Evolutionary conservation across 805 yeast genomes (phyloP), one percentile per base, ranked within the genome.

Genomic region (Cyberlindnera maritima): DNA sequence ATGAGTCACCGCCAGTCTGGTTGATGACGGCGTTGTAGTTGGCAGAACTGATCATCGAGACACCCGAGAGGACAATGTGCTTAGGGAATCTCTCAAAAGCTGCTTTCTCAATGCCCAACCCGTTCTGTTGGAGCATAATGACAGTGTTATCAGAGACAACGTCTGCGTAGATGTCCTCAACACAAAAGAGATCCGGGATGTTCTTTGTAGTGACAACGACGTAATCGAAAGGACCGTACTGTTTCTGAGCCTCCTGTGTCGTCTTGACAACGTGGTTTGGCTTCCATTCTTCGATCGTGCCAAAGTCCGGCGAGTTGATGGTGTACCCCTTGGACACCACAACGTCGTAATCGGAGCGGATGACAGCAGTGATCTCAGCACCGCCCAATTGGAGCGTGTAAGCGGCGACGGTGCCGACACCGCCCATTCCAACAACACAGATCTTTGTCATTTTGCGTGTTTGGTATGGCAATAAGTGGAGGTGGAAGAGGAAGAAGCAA

Each of bases 361-460:
- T 70, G 13, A 84, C 80, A 11, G 77, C 69, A 1, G 88, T 74
- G 14, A 52, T 53, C 23, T 48, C 53, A 32, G 45, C 41, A 13
- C 48, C 53, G 4, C 41, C 45, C 6, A 21, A 28, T 14, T 48
- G 52, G 14, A 87, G 67, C 0, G 85, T 78, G 42, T 80, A 75
- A 0, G 92, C 86, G 4, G 83, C 83, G 36, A 86, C 76, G 33
- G 85, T 70, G 25, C 95, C 96, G 12, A 87, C 91, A 35, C 92
- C 95, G 15, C 95, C 96, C 43, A 86, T 70, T 3, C 95, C 95
- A 21, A 87, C 71, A 10, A 85, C 64, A 19, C 85, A 68, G 4
- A 81, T 76, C 39, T 72, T 63, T 14, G 28, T 45, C 8, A 34
- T 19, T 45, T n/a, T n/a, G n/a, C n/a, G n/a, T n/a, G n/a, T n/a